These are phyloP conservation scores for Telopea speciosissima DNA, from an alignment of 177 flowering plant genomes.

Conservation along the genomic window DNA sequence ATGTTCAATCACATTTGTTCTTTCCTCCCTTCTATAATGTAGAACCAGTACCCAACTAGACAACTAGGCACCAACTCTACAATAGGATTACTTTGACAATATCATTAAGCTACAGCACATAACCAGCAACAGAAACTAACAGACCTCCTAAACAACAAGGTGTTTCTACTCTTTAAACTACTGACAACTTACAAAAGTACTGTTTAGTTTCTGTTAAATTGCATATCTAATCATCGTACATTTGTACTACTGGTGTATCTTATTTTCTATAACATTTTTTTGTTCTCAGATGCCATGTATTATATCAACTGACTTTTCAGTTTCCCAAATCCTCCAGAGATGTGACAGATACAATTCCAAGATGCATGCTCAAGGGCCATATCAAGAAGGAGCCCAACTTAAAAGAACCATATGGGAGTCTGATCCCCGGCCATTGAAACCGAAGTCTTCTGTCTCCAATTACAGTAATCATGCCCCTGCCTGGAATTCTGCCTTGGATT, in stretches of 20 bases:
- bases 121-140: too few relatives aligned
- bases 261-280: background rate
- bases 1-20: too few relatives aligned
- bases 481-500: slow-evolving; percentile 19
- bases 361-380: slow-evolving; percentile 23
- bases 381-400: slow-evolving; percentile 22
- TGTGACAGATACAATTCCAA: slow-evolving; percentile 24
- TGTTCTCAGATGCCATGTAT: background rate
- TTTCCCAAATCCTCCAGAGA: slow-evolving; percentile 28
- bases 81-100: too few relatives aligned
- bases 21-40: too few relatives aligned
- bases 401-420: slow-evolving; percentile 8
- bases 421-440: slow-evolving; percentile 22
- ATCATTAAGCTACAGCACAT: too few relatives aligned
- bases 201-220: background rate
- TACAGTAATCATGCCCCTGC: slow-evolving; percentile 18
- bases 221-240: background rate
- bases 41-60: too few relatives aligned
- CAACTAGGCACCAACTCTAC: too few relatives aligned
- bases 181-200: too few relatives aligned
- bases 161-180: too few relatives aligned
- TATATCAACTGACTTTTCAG: background rate
- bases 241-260: background rate
- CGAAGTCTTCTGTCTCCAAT: slow-evolving; percentile 21
- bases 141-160: too few relatives aligned